Evolutionary conservation across 495 filamentous ascomycete species (phyloP).

Genomic region (Xylaria sp.): DNA sequence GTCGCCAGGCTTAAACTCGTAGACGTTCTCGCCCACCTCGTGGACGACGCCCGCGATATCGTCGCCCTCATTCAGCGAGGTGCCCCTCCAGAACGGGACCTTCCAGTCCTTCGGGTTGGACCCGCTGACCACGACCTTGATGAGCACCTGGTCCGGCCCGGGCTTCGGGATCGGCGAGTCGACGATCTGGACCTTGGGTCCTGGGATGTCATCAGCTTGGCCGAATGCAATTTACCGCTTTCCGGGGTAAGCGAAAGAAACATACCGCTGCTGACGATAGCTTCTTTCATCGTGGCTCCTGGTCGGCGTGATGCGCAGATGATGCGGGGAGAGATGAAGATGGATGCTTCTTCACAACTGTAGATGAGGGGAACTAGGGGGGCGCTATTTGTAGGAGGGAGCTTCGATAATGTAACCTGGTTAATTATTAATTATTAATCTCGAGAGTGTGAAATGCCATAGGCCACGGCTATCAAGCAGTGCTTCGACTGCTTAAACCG

Average conservation of each 20-base stretch:
- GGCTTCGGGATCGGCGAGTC: constrained; percentile 70
- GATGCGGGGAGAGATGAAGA: background rate
- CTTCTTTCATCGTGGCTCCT: constrained; percentile 67
- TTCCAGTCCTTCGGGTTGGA: constrained; percentile 89
- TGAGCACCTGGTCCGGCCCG: constrained; percentile 68
- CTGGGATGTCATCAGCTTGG: constrained; percentile 28
- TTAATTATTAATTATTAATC: constrained; percentile 21
- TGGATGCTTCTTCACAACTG: background rate
- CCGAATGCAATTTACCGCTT: background rate
- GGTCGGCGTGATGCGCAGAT: background rate
- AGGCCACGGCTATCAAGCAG: background rate
- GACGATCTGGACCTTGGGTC: constrained; percentile 63
- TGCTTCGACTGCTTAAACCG: background rate
- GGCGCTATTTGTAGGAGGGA: background rate
- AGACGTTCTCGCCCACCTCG: constrained; percentile 65
- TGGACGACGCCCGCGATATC: constrained; percentile 75
- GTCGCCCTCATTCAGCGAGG: constrained; percentile 65
- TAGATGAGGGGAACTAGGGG: background rate
- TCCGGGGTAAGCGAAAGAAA: background rate
- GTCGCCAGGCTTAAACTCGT: constrained; percentile 70
- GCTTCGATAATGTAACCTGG: background rate
- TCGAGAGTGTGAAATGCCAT: background rate
- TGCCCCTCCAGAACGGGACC: constrained; percentile 33
- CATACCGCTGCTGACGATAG: constrained; percentile 57
- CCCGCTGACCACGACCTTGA: constrained; percentile 70